A percentile compares a stretch with the other conserved stretches of the same genome.
Conservation (phyloP, 306 rosid species). For the Acacia crassicarpa region DNA sequence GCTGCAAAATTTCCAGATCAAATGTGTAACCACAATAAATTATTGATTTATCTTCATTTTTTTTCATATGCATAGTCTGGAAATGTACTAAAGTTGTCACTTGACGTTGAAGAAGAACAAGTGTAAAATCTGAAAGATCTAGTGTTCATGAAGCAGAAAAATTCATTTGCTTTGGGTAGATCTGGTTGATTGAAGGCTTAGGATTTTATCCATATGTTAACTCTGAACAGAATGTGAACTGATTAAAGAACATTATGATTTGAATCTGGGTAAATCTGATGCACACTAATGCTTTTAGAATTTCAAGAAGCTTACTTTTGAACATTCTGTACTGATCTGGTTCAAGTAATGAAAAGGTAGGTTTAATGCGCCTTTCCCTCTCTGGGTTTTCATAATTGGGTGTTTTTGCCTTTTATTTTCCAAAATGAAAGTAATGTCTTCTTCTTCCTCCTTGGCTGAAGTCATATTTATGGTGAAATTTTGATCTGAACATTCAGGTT, state of each 20-base stretch:
- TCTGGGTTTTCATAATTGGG: neutral
- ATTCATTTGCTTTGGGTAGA: neutral
- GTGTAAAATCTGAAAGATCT: neutral
- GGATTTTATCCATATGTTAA: neutral
- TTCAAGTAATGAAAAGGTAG: neutral
- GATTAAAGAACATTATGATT: neutral
- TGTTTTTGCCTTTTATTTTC: neutral
- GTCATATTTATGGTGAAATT: neutral
- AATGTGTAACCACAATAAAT: neutral
- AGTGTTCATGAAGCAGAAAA: neutral
- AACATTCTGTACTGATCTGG: neutral
- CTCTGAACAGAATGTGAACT: conserved; percentile 4
- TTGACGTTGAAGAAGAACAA: neutral
- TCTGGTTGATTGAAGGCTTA: neutral
- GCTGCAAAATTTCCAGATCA: neutral
- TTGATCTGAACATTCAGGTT: neutral
- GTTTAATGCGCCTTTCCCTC: neutral
- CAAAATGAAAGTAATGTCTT: neutral
- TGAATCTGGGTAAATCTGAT: conserved; percentile 5
- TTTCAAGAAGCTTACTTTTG: conserved; percentile 1
- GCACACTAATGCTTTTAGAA: neutral
- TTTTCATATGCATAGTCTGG: neutral
- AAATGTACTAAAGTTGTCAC: neutral
- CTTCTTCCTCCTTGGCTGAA: neutral
- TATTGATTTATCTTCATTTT: neutral